phyloP scores from a whole-genome alignment of 495 filamentous ascomycete genomes.

The Penicillium crystallinum region DNA sequence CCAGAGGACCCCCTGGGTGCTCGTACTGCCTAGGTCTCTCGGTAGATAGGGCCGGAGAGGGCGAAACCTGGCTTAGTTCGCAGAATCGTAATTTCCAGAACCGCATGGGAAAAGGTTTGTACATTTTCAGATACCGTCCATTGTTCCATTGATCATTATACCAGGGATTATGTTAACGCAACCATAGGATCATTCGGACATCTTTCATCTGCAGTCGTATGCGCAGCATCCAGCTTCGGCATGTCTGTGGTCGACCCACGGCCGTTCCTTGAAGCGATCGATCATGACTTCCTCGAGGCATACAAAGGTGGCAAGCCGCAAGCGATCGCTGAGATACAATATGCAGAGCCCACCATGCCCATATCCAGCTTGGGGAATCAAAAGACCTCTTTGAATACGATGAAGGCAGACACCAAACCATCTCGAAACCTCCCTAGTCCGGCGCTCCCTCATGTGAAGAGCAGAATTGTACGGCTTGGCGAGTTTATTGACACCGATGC shows the following conservation, averaged over 20 bases:
- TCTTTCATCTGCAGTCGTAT: neutral
- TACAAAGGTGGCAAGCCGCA: neutral
- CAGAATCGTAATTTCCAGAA: slow-evolving; percentile 48
- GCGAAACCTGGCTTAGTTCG: slow-evolving; percentile 43
- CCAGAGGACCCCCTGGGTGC: slow-evolving; percentile 39
- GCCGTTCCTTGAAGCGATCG: neutral
- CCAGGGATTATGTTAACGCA: too few species aligned
- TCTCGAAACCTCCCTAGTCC: neutral
- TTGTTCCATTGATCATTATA: too few species aligned
- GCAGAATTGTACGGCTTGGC: neutral
- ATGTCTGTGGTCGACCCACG: neutral
- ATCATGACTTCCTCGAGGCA: neutral
- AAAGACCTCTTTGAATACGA: neutral
- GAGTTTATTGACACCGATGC: neutral
- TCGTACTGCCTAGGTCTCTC: slow-evolving; percentile 44
- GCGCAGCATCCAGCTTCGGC: neutral
- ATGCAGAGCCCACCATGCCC: neutral
- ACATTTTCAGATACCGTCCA: neutral
- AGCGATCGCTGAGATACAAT: neutral
- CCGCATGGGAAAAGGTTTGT: slow-evolving; percentile 42
- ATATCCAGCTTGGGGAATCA: neutral
- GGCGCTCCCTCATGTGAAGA: neutral
- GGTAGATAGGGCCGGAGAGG: slow-evolving; percentile 32
- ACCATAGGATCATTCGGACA: neutral
- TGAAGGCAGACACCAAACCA: neutral